A percentile compares a stretch with the other conserved stretches of the same genome.
These are phyloP conservation scores for Spongispora temasekensis DNA, from an alignment of 1,284 basidiomycete species.

Conservation along the genomic window DNA sequence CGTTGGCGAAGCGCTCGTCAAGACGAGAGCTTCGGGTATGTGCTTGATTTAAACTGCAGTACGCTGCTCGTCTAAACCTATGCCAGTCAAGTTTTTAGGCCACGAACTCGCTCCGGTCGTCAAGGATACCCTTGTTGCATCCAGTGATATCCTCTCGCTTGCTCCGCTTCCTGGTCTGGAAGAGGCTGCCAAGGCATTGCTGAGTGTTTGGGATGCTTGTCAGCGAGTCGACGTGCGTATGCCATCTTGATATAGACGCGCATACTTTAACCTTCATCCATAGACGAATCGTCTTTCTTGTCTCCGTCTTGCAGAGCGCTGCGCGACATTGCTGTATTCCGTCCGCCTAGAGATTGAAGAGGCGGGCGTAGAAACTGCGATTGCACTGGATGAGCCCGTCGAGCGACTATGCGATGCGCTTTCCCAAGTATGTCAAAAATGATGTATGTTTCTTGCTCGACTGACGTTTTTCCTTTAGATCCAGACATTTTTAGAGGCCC, in stretches of 20 bases:
- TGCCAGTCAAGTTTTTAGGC: slow-evolving; percentile 21
- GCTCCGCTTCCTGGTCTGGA: slow-evolving; percentile 59
- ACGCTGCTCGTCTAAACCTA: background rate
- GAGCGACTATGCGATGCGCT: slow-evolving; percentile 39
- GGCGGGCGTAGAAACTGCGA: slow-evolving; percentile 32
- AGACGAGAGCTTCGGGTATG: slow-evolving; percentile 25
- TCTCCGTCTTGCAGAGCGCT: slow-evolving; percentile 52
- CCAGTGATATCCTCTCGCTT: slow-evolving; percentile 49
- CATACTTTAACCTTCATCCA: background rate
- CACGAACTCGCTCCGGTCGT: slow-evolving; percentile 24
- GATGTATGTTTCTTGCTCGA: background rate
- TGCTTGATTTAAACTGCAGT: background rate
- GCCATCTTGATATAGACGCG: background rate
- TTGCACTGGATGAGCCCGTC: slow-evolving; percentile 38
- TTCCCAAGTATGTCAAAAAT: slow-evolving; percentile 45
- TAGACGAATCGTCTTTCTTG: slow-evolving; percentile 59
- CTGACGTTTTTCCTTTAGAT: slow-evolving; percentile 35
- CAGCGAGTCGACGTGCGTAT: slow-evolving; percentile 60
- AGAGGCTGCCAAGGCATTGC: slow-evolving; percentile 50
- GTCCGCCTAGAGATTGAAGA: slow-evolving; percentile 47
- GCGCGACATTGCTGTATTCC: slow-evolving; percentile 49
- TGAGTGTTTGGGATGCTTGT: slow-evolving; percentile 63
- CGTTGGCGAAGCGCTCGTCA: slow-evolving; percentile 24
- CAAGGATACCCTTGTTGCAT: slow-evolving; percentile 24
- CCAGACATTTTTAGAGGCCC: slow-evolving; percentile 54